Percentiles rank a stretch among this genome's conserved stretches.
Evolutionary conservation across 495 filamentous ascomycete genomes (phyloP).

Genomic region (Bacidia gigantensis): DNA sequence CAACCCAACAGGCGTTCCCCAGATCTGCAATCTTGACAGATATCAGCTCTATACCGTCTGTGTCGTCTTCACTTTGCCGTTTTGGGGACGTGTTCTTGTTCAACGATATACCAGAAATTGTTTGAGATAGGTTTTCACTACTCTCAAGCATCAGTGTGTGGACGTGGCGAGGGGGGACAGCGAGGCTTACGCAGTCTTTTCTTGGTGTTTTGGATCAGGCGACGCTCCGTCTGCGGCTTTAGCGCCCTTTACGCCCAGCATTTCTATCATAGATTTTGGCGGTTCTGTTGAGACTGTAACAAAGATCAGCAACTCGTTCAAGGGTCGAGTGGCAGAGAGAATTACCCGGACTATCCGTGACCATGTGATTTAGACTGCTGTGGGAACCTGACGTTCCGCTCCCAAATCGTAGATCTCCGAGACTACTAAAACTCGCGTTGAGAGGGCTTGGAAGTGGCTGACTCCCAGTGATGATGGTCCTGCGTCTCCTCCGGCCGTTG

Average conservation of each 20-base stretch:
- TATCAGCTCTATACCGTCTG: conserved; percentile 54
- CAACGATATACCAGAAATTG: conserved; percentile 88
- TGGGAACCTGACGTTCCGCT: conserved; percentile 60
- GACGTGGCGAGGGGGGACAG: conserved; percentile 1
- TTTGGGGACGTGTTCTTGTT: conserved; percentile 49
- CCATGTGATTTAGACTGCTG: conserved; percentile 69
- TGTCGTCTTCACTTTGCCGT: conserved; percentile 34
- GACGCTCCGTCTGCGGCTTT: conserved; percentile 29
- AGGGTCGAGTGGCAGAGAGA: conserved; percentile 17
- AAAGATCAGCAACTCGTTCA: conserved; percentile 32
- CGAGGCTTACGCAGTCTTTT: conserved; percentile 78
- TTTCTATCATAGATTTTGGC: conserved; percentile 44
- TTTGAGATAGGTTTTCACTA: conserved; percentile 79
- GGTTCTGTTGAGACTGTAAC: conserved; percentile 24
- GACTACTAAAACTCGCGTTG: conserved; percentile 74
- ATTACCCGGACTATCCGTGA: conserved; percentile 59
- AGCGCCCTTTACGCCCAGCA: conserved; percentile 43
- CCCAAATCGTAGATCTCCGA: conserved; percentile 49
- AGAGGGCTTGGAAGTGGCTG: conserved; percentile 92
- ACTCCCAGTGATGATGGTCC: conserved; percentile 93
- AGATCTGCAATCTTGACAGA: conserved; percentile 98
- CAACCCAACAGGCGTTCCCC: conserved; percentile 96
- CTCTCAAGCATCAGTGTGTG: conserved; percentile 4
- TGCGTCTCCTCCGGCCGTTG: conserved; percentile 80
- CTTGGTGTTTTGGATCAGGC: conserved; percentile 69